phyloP scores from a whole-genome alignment of 352 stramenopile genomes.

The Hyaloperonospora brassicae region DNA sequence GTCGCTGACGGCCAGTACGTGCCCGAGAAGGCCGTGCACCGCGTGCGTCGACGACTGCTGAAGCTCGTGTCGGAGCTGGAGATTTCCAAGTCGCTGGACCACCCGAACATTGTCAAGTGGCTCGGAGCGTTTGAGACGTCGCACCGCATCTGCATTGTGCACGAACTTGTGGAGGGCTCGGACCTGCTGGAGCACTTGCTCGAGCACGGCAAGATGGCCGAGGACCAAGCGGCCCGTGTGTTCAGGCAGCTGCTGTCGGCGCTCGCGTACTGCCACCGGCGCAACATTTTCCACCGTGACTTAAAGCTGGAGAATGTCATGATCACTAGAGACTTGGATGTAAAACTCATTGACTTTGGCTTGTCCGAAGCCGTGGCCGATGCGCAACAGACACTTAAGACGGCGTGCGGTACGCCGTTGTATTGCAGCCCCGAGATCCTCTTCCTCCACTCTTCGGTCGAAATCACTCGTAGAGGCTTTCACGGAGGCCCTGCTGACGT shows the following conservation, averaged over 20 bases:
- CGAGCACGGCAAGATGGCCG: conserved; percentile 60
- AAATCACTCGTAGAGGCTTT: conserved; percentile 35
- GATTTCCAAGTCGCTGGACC: conserved; percentile 57
- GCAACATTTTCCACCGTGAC: conserved; percentile 90
- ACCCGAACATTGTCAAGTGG: conserved; percentile 78
- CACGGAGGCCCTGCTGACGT: conserved; percentile 57
- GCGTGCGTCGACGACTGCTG: conserved; percentile 55
- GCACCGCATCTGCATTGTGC: conserved; percentile 70
- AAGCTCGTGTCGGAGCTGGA: conserved; percentile 83
- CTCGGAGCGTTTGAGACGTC: conserved; percentile 68
- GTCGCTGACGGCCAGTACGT: conserved; percentile 49
- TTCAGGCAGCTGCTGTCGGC: conserved; percentile 87
- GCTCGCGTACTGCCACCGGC: conserved; percentile 87
- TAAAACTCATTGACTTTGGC: conserved; percentile 96
- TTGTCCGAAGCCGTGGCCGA: conserved; percentile 82
- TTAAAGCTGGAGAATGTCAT: conserved; percentile 95
- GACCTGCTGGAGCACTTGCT: conserved; percentile 72
- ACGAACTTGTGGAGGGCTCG: conserved; percentile 66
- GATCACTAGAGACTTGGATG: conserved; percentile 83
- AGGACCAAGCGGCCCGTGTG: conserved; percentile 43
- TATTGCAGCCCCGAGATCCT: conserved; percentile 80
- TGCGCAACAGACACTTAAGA: conserved; percentile 55
- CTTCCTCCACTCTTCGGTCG: conserved; percentile 36
- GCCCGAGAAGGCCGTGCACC: conserved; percentile 61
- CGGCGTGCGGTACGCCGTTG: conserved; percentile 71